Evolutionary conservation across 495 filamentous ascomycete species (phyloP).

Genomic region (Aspergillus sparsus): DNA sequence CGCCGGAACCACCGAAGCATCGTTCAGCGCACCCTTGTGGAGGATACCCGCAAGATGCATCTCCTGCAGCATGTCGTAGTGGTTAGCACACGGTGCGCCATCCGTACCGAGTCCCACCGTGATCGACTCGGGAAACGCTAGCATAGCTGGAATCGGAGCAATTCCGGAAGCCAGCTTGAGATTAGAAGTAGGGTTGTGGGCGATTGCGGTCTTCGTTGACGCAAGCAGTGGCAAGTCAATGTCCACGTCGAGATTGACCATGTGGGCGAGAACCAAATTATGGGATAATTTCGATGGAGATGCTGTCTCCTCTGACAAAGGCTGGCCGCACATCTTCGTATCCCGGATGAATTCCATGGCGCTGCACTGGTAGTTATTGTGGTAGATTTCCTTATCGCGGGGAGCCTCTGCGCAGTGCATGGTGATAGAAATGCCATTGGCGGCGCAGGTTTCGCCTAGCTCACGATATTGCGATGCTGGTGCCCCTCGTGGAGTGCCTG

Average conservation of each 20-base stretch:
- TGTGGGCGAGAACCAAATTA: slow-evolving; percentile 47
- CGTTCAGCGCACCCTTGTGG: slow-evolving; percentile 47
- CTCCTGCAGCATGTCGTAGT: slow-evolving; percentile 52
- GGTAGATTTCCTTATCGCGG: slow-evolving; percentile 43
- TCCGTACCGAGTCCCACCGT: slow-evolving; percentile 47
- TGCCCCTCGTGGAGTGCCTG: slow-evolving; percentile 43
- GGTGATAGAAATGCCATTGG: slow-evolving; percentile 38
- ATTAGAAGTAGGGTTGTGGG: slow-evolving; percentile 53
- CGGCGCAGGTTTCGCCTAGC: slow-evolving; percentile 35
- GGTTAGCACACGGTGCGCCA: slow-evolving; percentile 54
- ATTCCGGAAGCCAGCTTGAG: slow-evolving; percentile 52
- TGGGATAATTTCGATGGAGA: slow-evolving; percentile 21
- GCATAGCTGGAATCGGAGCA: slow-evolving; percentile 45
- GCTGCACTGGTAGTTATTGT: slow-evolving; percentile 16
- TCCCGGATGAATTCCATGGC: slow-evolving; percentile 18
- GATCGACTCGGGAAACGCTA: slow-evolving; percentile 32
- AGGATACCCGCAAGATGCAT: slow-evolving; percentile 54
- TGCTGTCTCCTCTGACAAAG: slow-evolving; percentile 15
- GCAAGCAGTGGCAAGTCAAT: slow-evolving; percentile 42
- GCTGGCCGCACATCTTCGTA: slow-evolving; percentile 24
- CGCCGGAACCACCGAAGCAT: slow-evolving; percentile 47
- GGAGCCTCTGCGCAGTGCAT: slow-evolving; percentile 46
- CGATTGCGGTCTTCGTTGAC: slow-evolving; percentile 45
- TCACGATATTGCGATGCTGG: slow-evolving; percentile 25
- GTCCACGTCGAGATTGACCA: slow-evolving; percentile 48